Evolutionary conservation across 768 basidiomycete genomes (phyloP).

Genomic region (Suillus subluteus): DNA sequence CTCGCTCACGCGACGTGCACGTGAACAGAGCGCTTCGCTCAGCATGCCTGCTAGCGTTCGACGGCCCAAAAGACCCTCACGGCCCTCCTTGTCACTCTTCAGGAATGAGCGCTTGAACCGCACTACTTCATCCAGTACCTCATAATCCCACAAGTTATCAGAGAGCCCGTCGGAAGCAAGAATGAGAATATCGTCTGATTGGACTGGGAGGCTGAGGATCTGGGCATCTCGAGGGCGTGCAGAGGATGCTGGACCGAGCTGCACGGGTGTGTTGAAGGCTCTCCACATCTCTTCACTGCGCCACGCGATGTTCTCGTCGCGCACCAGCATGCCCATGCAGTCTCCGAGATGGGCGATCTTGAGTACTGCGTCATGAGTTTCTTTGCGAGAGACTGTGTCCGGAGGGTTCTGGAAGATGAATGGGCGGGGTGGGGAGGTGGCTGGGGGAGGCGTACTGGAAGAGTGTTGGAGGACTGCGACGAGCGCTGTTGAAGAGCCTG

Average conservation of each 20-base stretch:
- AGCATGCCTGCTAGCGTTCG: constrained; percentile 69
- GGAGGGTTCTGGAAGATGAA: constrained; percentile 21
- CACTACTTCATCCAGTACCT: constrained; percentile 80
- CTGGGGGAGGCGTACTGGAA: constrained; percentile 19
- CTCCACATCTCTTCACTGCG: constrained; percentile 95
- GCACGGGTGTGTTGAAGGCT: constrained; percentile 69
- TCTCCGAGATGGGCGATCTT: constrained; percentile 87
- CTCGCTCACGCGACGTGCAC: constrained; percentile 73
- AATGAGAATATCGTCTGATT: constrained; percentile 75
- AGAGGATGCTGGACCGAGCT: constrained; percentile 64
- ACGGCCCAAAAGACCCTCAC: constrained; percentile 42
- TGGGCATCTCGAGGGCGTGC: constrained; percentile 71
- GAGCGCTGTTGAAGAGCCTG: constrained; percentile 71
- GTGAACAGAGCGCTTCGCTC: constrained; percentile 79
- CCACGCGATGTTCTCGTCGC: constrained; percentile 80
- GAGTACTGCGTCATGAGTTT: constrained; percentile 60
- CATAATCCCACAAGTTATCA: constrained; percentile 90
- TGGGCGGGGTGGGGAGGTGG: constrained; percentile 23
- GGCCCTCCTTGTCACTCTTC: constrained; percentile 21
- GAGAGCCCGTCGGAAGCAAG: constrained; percentile 81
- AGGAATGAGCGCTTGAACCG: constrained; percentile 52
- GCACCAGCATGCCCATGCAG: constrained; percentile 85
- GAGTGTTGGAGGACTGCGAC: constrained; percentile 62
- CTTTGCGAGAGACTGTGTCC: constrained; percentile 31
- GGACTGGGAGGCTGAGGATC: constrained; percentile 69